phyloP scores from a whole-genome alignment of 345 rosid species.

The Citrus maxima region DNA sequence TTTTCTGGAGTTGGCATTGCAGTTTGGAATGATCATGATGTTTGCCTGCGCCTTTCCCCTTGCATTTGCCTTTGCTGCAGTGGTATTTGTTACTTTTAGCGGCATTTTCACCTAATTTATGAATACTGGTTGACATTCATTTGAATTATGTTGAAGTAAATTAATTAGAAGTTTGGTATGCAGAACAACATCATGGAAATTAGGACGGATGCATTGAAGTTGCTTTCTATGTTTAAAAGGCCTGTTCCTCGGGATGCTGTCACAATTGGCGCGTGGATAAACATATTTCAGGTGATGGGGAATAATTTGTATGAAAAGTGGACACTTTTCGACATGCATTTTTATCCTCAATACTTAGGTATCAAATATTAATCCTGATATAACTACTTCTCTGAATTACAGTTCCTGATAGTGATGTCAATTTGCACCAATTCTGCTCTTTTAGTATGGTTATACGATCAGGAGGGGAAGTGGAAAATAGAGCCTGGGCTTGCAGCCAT shows the following conservation, averaged over 20 bases:
- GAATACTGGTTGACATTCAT: neutral
- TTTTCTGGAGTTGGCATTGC: slow-evolving; percentile 78
- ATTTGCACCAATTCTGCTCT: slow-evolving; percentile 91
- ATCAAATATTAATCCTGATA: slow-evolving; percentile 1
- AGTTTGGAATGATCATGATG: slow-evolving; percentile 99
- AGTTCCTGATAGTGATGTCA: slow-evolving; percentile 84
- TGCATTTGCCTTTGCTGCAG: slow-evolving; percentile 69
- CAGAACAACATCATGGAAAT: slow-evolving; percentile 82
- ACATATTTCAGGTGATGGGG: slow-evolving; percentile 77
- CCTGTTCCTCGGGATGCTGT: slow-evolving; percentile 86
- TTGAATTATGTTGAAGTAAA: neutral
- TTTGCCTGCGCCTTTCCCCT: slow-evolving; percentile 96
- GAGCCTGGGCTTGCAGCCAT: slow-evolving; percentile 91
- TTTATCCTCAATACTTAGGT: neutral
- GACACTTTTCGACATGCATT: neutral
- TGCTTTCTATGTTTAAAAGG: slow-evolving; percentile 63
- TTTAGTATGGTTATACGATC: slow-evolving; percentile 80
- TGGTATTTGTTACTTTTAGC: slow-evolving; percentile 37
- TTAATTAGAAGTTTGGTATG: slow-evolving; percentile 16
- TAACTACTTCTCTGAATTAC: slow-evolving; percentile 13
- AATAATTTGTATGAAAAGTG: neutral
- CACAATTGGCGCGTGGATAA: slow-evolving; percentile 90
- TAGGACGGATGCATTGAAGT: slow-evolving; percentile 85
- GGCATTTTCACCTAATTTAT: slow-evolving; percentile 3
- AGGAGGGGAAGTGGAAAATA: slow-evolving; percentile 85